Evolutionary conservation across 306 rosid species (phyloP).

Genomic region (Trichosanthes truncata): DNA sequence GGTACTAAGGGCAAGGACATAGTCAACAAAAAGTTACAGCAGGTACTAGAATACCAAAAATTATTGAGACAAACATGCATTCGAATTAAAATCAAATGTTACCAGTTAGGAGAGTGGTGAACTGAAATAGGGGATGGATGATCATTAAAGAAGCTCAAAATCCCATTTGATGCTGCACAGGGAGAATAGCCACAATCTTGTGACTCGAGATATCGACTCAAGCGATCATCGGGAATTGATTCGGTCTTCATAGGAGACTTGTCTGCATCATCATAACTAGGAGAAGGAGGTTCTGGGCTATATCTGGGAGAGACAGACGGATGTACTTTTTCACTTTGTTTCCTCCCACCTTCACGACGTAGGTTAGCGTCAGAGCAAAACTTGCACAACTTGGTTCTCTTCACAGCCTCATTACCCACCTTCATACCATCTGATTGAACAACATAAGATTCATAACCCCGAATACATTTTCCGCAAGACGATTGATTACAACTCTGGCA

Average conservation of each 20-base stretch:
- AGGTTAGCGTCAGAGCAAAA: constrained; percentile 37
- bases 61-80: background rate
- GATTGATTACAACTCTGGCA: constrained; percentile 65
- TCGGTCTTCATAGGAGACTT: constrained; percentile 30
- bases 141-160: constrained; percentile 36
- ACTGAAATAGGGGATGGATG: constrained; percentile 43
- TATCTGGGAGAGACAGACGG: constrained; percentile 73
- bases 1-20: background rate
- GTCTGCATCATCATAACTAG: constrained; percentile 42
- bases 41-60: background rate
- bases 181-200: constrained; percentile 45
- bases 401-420: constrained; percentile 20
- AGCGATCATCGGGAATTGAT: constrained; percentile 37
- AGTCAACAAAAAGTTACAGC: too few species aligned
- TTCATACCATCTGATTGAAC: constrained; percentile 22
- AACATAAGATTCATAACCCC: constrained; percentile 33
- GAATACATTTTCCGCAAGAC: constrained; percentile 59
- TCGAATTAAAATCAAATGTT: constrained; percentile 8
- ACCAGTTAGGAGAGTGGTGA: constrained; percentile 55
- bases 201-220: constrained; percentile 32
- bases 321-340: constrained; percentile 57
- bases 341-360: constrained; percentile 34
- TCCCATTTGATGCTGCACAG: constrained; percentile 28
- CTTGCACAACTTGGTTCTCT: constrained; percentile 44
- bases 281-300: constrained; percentile 69